These are phyloP conservation scores for Globisporangium iwayamae DNA, from an alignment of 352 stramenopile genomes.

Conservation along the genomic window DNA sequence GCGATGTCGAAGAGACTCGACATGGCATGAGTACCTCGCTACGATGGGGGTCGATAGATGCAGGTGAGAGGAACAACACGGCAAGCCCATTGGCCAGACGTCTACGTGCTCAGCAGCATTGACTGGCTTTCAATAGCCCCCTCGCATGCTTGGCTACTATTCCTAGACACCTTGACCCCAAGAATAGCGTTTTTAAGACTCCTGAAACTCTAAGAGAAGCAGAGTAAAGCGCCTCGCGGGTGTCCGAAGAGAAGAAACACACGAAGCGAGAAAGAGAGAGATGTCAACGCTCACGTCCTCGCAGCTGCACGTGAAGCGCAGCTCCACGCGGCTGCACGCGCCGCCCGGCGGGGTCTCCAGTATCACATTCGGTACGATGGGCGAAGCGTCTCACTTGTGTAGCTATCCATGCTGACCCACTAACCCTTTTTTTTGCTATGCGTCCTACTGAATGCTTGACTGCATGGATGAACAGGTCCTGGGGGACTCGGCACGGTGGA, in stretches of 20 bases:
- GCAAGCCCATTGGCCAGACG: too few species aligned
- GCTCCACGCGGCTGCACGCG: constrained; percentile 70
- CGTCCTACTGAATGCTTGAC: not conserved
- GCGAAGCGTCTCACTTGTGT: not conserved
- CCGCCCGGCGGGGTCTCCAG: constrained; percentile 61
- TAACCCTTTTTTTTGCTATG: not conserved
- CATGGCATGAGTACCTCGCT: constrained; percentile 20
- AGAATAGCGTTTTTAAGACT: too few species aligned
- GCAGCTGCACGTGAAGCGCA: constrained; percentile 71
- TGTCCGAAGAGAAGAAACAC: too few species aligned
- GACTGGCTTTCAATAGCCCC: too few species aligned
- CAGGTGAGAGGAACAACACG: too few species aligned
- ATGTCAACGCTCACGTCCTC: constrained; percentile 83
- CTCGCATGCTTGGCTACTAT: too few species aligned
- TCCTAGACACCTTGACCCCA: too few species aligned
- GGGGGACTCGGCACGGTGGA: constrained; percentile 56
- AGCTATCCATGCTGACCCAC: not conserved
- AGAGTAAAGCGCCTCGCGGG: too few species aligned
- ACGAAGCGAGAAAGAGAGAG: not conserved
- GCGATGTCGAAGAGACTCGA: constrained; percentile 63
- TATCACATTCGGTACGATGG: constrained; percentile 55
- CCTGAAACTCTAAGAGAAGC: too few species aligned
- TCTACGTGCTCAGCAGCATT: too few species aligned
- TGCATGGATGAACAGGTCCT: constrained; percentile 9
- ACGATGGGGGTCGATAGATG: too few species aligned